Evolutionary conservation across 164 flowering plant species (phyloP).

Genomic region (Annona cherimola): DNA sequence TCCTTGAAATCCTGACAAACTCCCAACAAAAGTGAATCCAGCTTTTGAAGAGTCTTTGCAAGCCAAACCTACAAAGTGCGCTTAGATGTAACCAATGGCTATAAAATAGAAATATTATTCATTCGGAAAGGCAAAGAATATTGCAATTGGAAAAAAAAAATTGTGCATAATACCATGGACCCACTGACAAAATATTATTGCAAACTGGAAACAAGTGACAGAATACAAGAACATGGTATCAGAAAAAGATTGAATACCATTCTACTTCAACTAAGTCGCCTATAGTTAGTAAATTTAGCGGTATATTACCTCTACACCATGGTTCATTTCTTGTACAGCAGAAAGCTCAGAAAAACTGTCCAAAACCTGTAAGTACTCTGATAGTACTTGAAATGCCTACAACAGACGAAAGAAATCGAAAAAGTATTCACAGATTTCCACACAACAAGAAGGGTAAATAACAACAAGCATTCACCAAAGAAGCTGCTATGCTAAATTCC

Average conservation of each 20-base stretch:
- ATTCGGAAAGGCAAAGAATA: neutral
- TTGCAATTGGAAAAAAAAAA: neutral
- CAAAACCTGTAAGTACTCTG: conserved; percentile 92
- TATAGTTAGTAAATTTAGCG: neutral
- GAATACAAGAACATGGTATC: neutral
- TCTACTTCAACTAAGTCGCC: neutral
- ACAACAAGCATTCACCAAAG: neutral
- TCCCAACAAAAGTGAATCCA: conserved; percentile 80
- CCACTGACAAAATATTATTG: no score
- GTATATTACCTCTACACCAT: conserved; percentile 73
- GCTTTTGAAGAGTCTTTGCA: conserved; percentile 82
- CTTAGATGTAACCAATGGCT: neutral
- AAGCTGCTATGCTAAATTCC: conserved; percentile 1
- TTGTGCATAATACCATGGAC: neutral
- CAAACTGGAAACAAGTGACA: neutral
- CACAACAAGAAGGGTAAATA: neutral
- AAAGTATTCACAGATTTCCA: neutral
- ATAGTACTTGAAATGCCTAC: conserved; percentile 94
- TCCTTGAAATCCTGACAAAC: conserved; percentile 93
- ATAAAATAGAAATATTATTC: neutral
- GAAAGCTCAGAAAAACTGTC: conserved; percentile 82
- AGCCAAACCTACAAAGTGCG: conserved; percentile 78
- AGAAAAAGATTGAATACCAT: no score
- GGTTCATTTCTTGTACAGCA: conserved; percentile 90
- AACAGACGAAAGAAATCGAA: conserved; percentile 9